phyloP scores from a whole-genome alignment of 345 rosid species.

The Physaria fendleri region DNA sequence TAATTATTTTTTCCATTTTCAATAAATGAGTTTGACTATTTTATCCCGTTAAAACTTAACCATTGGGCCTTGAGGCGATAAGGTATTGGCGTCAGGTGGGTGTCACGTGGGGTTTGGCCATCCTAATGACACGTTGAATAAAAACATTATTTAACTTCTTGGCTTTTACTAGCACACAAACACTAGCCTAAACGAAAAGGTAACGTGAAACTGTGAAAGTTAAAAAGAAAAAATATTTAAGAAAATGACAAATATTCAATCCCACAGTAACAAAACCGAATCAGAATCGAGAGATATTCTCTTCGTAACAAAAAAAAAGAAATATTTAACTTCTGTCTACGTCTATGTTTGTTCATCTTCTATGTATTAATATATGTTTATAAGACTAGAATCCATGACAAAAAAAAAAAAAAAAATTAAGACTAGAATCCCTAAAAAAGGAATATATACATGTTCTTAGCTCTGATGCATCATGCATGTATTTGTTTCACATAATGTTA shows the following conservation, averaged over 20 bases:
- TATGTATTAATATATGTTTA: background rate
- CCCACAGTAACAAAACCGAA: background rate
- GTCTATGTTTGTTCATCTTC: background rate
- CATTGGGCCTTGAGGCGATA: background rate
- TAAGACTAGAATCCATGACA: background rate
- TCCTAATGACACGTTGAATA: background rate
- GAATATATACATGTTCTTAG: background rate
- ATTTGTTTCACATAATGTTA: background rate
- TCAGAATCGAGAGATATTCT: background rate
- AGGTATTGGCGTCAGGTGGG: slow-evolving; percentile 18
- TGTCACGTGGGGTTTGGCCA: slow-evolving; percentile 13
- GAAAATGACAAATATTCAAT: background rate
- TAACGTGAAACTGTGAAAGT: no score
- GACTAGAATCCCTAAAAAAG: background rate
- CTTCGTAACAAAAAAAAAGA: background rate
- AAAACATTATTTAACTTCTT: background rate
- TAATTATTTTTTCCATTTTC: no score
- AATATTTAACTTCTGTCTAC: background rate
- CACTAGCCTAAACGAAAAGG: no score
- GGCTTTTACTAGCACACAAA: no score
- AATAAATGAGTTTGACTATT: background rate
- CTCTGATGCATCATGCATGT: slow-evolving; percentile 8
- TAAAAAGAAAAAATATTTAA: no score
- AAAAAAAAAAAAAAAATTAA: no score
- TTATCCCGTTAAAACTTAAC: background rate